phyloP scores from a whole-genome alignment of 2,329 filamentous ascomycete genomes.

The Huntiella decipiens region DNA sequence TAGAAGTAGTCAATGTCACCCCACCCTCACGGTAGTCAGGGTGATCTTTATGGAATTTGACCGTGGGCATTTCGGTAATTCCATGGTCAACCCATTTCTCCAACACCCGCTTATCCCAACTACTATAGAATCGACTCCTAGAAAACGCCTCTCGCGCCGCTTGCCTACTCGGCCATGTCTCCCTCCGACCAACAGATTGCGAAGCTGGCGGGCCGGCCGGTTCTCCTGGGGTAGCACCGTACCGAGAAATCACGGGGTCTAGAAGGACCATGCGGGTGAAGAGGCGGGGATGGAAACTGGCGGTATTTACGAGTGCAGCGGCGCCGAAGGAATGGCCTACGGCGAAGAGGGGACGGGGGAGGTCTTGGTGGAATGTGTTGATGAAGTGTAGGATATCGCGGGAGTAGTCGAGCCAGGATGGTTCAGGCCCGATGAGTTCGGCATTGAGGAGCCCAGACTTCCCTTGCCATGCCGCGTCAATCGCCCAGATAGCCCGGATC shows the following conservation, averaged over 20 bases:
- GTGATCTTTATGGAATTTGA: constrained; percentile 12
- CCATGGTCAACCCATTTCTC: constrained; percentile 55
- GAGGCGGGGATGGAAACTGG: constrained; percentile 64
- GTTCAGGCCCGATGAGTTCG: constrained; percentile 60
- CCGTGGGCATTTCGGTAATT: constrained; percentile 39
- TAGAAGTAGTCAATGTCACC: constrained; percentile 62
- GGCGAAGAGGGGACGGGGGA: constrained; percentile 62
- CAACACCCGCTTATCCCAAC: constrained; percentile 63
- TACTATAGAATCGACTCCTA: constrained; percentile 49
- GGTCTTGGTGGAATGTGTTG: constrained; percentile 50
- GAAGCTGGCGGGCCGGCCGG: constrained; percentile 23
- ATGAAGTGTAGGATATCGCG: constrained; percentile 71
- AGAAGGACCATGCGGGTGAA: constrained; percentile 57
- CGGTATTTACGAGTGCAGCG: constrained; percentile 49
- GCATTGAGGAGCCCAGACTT: constrained; percentile 64
- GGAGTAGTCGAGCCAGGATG: constrained; percentile 69
- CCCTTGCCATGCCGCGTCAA: constrained; percentile 75
- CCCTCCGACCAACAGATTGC: constrained; percentile 53
- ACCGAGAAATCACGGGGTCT: constrained; percentile 59
- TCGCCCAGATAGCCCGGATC: constrained; percentile 74
- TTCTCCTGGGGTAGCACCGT: constrained; percentile 15
- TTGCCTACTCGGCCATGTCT: constrained; percentile 60
- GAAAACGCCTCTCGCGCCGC: constrained; percentile 49
- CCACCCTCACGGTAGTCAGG: constrained; percentile 14
- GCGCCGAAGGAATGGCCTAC: constrained; percentile 83